Base-by-base conservation (phyloP, 2,329 filamentous ascomycete species). In the Myrmaecium sp. region DNA sequence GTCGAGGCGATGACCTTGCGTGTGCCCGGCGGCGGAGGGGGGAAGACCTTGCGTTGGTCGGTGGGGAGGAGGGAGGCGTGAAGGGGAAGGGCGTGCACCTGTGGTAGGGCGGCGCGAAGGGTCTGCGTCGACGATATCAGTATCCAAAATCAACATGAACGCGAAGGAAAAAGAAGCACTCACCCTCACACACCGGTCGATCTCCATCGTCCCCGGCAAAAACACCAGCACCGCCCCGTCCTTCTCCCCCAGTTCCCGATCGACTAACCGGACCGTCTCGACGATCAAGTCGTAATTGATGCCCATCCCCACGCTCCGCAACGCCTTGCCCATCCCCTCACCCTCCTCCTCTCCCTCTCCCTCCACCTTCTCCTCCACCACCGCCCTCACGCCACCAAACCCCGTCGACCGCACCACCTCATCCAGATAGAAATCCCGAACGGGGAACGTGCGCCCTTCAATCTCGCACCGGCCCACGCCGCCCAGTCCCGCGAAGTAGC, bases 151-250 rank as follows among this genome's bases (percentile, higher is more conserved):
- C n/a, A n/a, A n/a, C n/a, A n/a, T n/a, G n/a, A n/a, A n/a, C n/a
- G n/a, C n/a, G n/a, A n/a, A n/a, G n/a, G n/a, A n/a, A n/a, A n/a
- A n/a, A n/a, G n/a, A n/a, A n/a, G n/a, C n/a, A n/a, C n/a, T n/a
- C n/a, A n/a, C n/a, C n/a, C n/a, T n/a, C n/a, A n/a, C n/a, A n/a
- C n/a, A n/a, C 18, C 80, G 69, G 39, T 79, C 83, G 42, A 98
- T 98, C 51, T 98, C 89, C 38, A 81, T 70, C 2, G 82, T 79
- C 40, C 89, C 89, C 2, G 89, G 86, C 11, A 98, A 58, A 56
- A 98, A 98, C 21, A 98, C 82, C n/a, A 98, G 55, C 26, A 98
- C 91, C 1, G 81, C 86, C 3, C 89, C 89, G 20, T 78, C 69
- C 41, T 78, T 67, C 25, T 69, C 60, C 7, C 64, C 64, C 2